Evolutionary conservation across 805 yeast species (phyloP), one percentile per base, ranked within the genome.

Genomic region (Metschnikowia baotianmanensis): DNA sequence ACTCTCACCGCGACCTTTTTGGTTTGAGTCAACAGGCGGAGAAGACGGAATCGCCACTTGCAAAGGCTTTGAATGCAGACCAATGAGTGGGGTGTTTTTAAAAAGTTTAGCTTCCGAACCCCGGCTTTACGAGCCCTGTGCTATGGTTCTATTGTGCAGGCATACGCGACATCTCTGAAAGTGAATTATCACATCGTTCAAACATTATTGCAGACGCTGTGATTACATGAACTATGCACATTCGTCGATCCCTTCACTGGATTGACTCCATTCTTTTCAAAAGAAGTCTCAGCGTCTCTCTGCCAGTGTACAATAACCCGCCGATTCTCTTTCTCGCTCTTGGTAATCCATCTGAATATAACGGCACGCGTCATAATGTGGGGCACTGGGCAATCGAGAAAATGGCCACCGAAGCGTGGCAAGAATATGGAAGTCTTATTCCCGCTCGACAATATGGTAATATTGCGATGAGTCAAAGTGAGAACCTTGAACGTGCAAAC

Each of bases 261-360:
- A 12, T 15, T 27, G 17, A n/a, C 9, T 9, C 5, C 13, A 5
- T 5, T 16, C 9, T 21, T 18, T 20, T 6, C 9, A 10, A 31
- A 12, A 31, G 20, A 13, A 12, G 10, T 7, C 12, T 31, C 11
- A 12, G 21, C 22, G 10, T 21, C 34, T 20, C 10, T 16, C 5
- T 5, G 25, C 17, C 16, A 19, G 25, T n/a, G 10, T 15, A 6
- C 10, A 2, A 1, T 13, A 12, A 20, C 16, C 30, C 37, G 3
- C 25, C 33, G 9, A 24, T 44, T 1, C 36, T 49, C 2, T 43
- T 50, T 15, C 29, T 45, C 6, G 80, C 87, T 0, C 63, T 88
- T 2, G 96, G 96, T 1, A 88, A 88, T 53, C 96, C 96, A 0
- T 86, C 81, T 0, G 61, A 69, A 35, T 86, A 74, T 51, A 61